phyloP scores from a whole-genome alignment of 1,284 basidiomycete genomes.

The Mycocalia duriaeana region DNA sequence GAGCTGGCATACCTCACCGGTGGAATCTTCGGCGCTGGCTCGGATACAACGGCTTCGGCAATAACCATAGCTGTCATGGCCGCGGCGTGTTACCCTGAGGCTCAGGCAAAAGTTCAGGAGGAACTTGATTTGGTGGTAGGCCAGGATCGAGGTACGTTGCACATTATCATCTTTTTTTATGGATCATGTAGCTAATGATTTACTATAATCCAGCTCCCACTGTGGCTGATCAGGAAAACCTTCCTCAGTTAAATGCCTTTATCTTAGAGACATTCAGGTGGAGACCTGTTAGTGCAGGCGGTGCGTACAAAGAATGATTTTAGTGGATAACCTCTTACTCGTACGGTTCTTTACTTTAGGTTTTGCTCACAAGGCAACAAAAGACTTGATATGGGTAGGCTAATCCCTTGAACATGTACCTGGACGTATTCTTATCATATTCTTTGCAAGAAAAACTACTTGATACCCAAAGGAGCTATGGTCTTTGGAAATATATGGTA shows the following conservation, averaged over 20 bases:
- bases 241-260: slow-evolving; percentile 58
- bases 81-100: slow-evolving; percentile 53
- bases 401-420: not conserved
- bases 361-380: slow-evolving; percentile 50
- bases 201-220: slow-evolving; percentile 36
- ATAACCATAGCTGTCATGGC: slow-evolving; percentile 58
- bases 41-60: slow-evolving; percentile 56
- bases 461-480: slow-evolving; percentile 54
- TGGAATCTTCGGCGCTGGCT: slow-evolving; percentile 59
- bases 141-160: slow-evolving; percentile 37
- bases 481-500: slow-evolving; percentile 65
- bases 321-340: not conserved
- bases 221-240: slow-evolving; percentile 42
- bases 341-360: slow-evolving; percentile 25
- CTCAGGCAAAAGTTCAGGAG: slow-evolving; percentile 49
- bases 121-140: slow-evolving; percentile 60
- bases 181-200: not conserved
- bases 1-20: slow-evolving; percentile 60
- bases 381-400: slow-evolving; percentile 54
- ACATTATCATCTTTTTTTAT: not conserved
- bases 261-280: slow-evolving; percentile 60
- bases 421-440: not conserved
- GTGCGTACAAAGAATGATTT: slow-evolving; percentile 19
- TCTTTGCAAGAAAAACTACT: slow-evolving; percentile 42
- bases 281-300: slow-evolving; percentile 53